A percentile compares a stretch with the other conserved stretches of the same genome.
Evolutionary conservation across 208 protist genomes (phyloP).

Genomic region (Leishmania tropica): DNA sequence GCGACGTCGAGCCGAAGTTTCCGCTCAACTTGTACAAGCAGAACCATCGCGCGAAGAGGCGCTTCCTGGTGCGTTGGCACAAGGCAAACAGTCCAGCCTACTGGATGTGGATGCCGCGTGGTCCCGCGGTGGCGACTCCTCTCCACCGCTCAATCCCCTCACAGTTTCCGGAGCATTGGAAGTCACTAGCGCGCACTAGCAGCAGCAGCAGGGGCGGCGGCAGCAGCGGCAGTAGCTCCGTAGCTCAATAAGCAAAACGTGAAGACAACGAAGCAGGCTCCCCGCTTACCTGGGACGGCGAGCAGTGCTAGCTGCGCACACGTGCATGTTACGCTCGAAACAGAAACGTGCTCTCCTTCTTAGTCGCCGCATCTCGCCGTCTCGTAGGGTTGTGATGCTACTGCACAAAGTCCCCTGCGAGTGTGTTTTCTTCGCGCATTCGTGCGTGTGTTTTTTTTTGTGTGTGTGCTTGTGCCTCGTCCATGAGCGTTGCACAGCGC

Average conservation of each 20-base stretch:
- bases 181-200: conserved; percentile 42
- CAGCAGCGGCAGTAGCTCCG: conserved; percentile 1
- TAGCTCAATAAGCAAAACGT: neutral
- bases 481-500: neutral
- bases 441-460: neutral
- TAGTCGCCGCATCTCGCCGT: neutral
- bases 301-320: neutral
- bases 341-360: neutral
- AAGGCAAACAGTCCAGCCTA: conserved; percentile 88
- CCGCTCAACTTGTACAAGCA: conserved; percentile 91
- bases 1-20: conserved; percentile 90
- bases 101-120: conserved; percentile 89
- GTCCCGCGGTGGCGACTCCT: conserved; percentile 51
- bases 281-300: neutral
- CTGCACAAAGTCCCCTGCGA: too few species aligned
- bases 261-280: neutral
- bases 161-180: conserved; percentile 86
- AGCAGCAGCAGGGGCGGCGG: neutral
- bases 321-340: neutral
- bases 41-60: conserved; percentile 81
- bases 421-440: neutral
- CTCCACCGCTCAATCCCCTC: conserved; percentile 66
- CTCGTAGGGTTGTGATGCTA: neutral
- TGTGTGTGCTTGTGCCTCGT: neutral
- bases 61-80: conserved; percentile 90